Conservation (phyloP, 1,284 basidiomycete genomes). For the Pascua guehoae region DNA sequence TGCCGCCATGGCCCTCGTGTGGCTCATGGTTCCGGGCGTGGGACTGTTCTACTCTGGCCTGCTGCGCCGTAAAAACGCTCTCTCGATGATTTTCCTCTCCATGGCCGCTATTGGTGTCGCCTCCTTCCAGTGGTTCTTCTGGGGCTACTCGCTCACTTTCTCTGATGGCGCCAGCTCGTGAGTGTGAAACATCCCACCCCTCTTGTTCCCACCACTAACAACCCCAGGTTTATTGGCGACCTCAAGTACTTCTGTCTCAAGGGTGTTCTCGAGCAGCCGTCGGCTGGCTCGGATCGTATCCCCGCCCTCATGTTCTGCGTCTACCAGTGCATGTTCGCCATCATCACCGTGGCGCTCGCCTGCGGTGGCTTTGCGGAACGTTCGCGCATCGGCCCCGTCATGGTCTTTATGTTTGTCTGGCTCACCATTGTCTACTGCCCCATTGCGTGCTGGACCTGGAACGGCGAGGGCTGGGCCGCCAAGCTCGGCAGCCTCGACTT, state of each 20-base stretch:
- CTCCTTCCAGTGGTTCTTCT: slow-evolving; percentile 54
- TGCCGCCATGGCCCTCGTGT: slow-evolving; percentile 64
- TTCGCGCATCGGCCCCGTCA: slow-evolving; percentile 75
- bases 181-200: too few relatives aligned
- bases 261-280: slow-evolving; percentile 71
- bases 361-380: slow-evolving; percentile 91
- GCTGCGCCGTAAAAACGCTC: slow-evolving; percentile 78
- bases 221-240: slow-evolving; percentile 5
- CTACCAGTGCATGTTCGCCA: slow-evolving; percentile 55
- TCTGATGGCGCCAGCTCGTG: slow-evolving; percentile 33
- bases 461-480: slow-evolving; percentile 78
- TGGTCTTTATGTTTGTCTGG: slow-evolving; percentile 90
- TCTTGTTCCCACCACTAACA: too few relatives aligned
- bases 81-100: slow-evolving; percentile 85
- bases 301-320: slow-evolving; percentile 82
- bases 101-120: slow-evolving; percentile 73
- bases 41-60: slow-evolving; percentile 76
- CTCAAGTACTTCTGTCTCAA: slow-evolving; percentile 58
- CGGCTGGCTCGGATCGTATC: slow-evolving; percentile 63
- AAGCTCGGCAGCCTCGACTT: slow-evolving; percentile 80
- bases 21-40: slow-evolving; percentile 88
- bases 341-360: slow-evolving; percentile 64
- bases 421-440: slow-evolving; percentile 89
- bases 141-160: slow-evolving; percentile 54
- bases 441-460: slow-evolving; percentile 95